Base-by-base conservation (phyloP, 2,329 filamentous ascomycete genomes). In the Colletotrichum musicola region DNA sequence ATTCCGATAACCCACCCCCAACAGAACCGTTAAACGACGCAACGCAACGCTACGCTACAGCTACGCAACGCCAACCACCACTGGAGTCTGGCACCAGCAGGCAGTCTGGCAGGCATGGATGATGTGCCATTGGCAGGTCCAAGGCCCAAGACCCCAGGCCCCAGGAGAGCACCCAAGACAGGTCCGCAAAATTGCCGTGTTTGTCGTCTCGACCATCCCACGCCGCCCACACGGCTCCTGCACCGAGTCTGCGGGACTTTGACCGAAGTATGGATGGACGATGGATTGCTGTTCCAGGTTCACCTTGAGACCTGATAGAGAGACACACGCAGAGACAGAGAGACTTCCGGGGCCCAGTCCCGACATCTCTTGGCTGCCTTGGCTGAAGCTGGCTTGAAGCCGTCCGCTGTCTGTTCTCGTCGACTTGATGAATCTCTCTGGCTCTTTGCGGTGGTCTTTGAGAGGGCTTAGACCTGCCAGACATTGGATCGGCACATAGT, bases 111-210 rank as follows among this genome's bases (percentile, higher is more conserved):
- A 42, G 40, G 40, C 40, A 42, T 42, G 40, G 40, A 42, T 42
- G 40, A 42, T 14, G 40, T 42, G 40, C 40, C 40, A 66, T 49
- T 47, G 58, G 59, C 38, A 55, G 38, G 49, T 12, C 38, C 30
- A 16, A 59, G 46, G 42, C 30, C 30, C 30, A 35, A 35, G 30
- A 35, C 30, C 30, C 30, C 30, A 35, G 30, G 56, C 40, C 56
- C 4, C 20, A 57, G 38, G 46, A 12, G 42, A 47, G 42, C 56
- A 58, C 20, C 25, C 25, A 27, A 20, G 16, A 35, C 30, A 22
- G 64, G 27, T 64, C 65, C 61, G 65, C 65, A 64, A 68, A 68
- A 64, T 64, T 64, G 61, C 65, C 65, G 61, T 64, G 47, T 68
- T 68, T 68, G 65, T 66, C 58, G 58, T 46, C 50, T 46, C 35